Evolutionary conservation across 2,329 filamentous ascomycete genomes (phyloP).

Genomic region (Trichoderma cornu-damae): DNA sequence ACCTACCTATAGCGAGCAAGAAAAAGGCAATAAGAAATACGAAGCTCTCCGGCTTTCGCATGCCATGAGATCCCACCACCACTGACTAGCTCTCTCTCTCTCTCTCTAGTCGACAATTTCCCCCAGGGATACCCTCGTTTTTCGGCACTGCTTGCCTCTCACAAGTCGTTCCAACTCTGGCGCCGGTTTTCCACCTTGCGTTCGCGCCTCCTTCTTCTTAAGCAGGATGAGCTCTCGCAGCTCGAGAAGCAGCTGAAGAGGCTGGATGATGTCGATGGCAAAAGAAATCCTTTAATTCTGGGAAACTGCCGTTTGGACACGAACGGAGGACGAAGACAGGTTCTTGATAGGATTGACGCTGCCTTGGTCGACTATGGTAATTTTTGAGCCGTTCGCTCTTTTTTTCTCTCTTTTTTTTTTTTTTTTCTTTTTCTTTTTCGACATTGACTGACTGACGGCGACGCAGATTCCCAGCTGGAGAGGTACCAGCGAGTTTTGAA

Average conservation of each 20-base stretch:
- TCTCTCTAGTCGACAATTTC: neutral
- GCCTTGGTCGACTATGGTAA: neutral
- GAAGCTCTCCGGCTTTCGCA: too few species aligned
- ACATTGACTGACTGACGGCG: neutral
- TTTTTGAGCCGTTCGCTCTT: too few species aligned
- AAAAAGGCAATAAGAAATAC: too few species aligned
- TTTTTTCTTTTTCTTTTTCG: too few species aligned
- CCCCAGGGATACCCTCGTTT: neutral
- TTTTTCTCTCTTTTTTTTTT: too few species aligned
- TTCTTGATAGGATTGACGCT: neutral
- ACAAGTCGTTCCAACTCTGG: neutral
- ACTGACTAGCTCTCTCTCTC: too few species aligned
- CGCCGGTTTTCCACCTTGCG: neutral
- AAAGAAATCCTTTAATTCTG: neutral
- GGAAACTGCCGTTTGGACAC: neutral
- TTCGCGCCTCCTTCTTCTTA: neutral
- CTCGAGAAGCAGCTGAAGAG: neutral
- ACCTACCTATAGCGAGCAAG: too few species aligned
- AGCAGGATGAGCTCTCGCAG: neutral
- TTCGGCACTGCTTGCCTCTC: neutral
- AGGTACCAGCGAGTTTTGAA: neutral
- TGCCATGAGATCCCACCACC: too few species aligned
- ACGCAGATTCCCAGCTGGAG: neutral
- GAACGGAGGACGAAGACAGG: neutral
- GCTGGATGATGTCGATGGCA: neutral